phyloP scores from a whole-genome alignment of 306 rosid species.

The Lotus japonicus region DNA sequence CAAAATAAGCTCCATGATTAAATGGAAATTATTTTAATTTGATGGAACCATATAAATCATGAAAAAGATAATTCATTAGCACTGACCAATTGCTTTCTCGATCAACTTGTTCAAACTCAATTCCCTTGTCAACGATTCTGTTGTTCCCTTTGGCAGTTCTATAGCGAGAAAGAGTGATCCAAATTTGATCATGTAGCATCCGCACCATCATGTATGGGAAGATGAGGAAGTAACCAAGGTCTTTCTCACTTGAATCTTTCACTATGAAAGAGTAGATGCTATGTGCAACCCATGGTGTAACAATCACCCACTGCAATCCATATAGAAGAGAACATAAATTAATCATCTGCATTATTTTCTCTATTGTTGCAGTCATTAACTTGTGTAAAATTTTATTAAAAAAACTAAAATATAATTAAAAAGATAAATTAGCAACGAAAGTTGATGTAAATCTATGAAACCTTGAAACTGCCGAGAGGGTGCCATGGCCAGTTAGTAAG shows the following conservation, averaged over 20 bases:
- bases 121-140: constrained; percentile 42
- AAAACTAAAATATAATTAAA: too few species aligned
- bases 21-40: too few species aligned
- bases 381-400: too few species aligned
- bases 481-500: constrained; percentile 34
- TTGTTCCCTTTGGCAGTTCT: constrained; percentile 42
- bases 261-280: constrained; percentile 31
- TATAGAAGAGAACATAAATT: too few species aligned
- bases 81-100: constrained; percentile 56
- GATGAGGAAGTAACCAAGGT: constrained; percentile 34
- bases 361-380: too few species aligned
- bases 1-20: too few species aligned
- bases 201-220: constrained; percentile 44
- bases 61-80: too few species aligned
- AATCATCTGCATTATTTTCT: too few species aligned
- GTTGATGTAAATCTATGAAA: too few species aligned
- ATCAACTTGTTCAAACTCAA: constrained; percentile 68
- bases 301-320: constrained; percentile 55
- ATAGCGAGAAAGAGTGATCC: constrained; percentile 57
- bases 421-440: too few species aligned
- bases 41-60: too few species aligned
- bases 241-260: constrained; percentile 23
- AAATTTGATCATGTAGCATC: constrained; percentile 51
- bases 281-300: constrained; percentile 51
- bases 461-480: constrained; percentile 28